phyloP scores from a whole-genome alignment of 345 rosid species.

The Eucalyptus grandis region DNA sequence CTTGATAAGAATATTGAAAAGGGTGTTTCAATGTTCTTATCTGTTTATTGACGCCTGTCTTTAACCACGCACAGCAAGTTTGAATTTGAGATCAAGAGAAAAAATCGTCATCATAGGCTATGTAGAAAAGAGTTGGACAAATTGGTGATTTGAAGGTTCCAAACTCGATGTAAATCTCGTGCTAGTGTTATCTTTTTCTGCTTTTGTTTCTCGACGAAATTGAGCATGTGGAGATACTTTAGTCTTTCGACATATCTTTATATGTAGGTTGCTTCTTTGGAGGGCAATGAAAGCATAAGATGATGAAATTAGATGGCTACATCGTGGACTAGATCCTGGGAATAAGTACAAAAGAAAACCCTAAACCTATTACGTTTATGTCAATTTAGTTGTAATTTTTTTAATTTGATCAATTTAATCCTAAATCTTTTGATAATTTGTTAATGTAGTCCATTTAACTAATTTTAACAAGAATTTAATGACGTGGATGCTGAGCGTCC shows the following conservation, averaged over 20 bases:
- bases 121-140: not conserved
- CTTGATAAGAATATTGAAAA: not conserved
- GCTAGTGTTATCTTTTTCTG: not conserved
- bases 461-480: too few species aligned
- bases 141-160: not conserved
- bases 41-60: not conserved
- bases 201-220: not conserved
- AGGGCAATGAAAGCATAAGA: not conserved
- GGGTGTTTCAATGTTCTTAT: not conserved
- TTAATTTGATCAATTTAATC: not conserved
- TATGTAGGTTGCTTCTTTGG: not conserved
- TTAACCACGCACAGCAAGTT: not conserved
- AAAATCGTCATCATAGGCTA: not conserved
- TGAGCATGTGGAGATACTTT: not conserved
- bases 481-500: rapidly evolving
- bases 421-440: not conserved
- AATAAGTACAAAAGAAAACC: not conserved
- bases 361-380: too few species aligned
- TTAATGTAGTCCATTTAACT: rapidly evolving
- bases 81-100: not conserved
- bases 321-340: not conserved
- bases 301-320: not conserved
- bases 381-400: not conserved
- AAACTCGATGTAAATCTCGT: not conserved
- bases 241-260: not conserved